phyloP scores from a whole-genome alignment of 1,284 basidiomycete species.

The Ustilago shanxiensis region DNA sequence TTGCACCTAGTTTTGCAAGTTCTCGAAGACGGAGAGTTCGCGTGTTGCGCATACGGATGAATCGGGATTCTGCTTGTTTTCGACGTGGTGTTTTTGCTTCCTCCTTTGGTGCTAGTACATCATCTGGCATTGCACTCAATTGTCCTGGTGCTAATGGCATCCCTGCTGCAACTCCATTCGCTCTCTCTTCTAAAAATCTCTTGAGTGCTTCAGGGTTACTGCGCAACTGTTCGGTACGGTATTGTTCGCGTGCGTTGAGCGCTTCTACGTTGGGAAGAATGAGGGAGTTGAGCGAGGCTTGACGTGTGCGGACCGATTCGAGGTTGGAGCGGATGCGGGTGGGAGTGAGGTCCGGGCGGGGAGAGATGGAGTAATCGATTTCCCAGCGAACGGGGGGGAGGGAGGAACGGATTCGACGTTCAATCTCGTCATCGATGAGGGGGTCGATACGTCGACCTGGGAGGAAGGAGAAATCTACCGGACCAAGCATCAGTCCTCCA shows the following conservation, averaged over 20 bases:
- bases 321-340: constrained; percentile 48
- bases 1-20: constrained; percentile 55
- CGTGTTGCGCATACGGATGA: constrained; percentile 46
- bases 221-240: constrained; percentile 42
- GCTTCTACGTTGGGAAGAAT: constrained; percentile 65
- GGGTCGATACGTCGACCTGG: constrained; percentile 50
- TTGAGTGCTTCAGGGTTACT: constrained; percentile 57
- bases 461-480: constrained; percentile 56
- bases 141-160: constrained; percentile 67
- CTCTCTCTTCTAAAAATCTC: constrained; percentile 59
- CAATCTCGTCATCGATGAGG: constrained; percentile 54
- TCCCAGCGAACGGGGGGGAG: constrained; percentile 50
- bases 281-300: constrained; percentile 49
- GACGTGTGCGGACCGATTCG: constrained; percentile 39
- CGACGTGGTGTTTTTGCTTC: constrained; percentile 4
- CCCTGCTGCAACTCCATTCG: constrained; percentile 54
- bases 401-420: constrained; percentile 31
- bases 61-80: constrained; percentile 43
- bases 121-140: constrained; percentile 19
- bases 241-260: constrained; percentile 60
- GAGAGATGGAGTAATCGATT: constrained; percentile 62
- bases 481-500: constrained; percentile 55
- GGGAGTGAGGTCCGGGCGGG: constrained; percentile 54
- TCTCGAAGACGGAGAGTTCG: constrained; percentile 51
- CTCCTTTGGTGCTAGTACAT: constrained; percentile 3